Percentiles rank a stretch among this genome's conserved stretches.
phyloP scores from a whole-genome alignment of 2,329 filamentous ascomycete species.

The Microdochium paspali region DNA sequence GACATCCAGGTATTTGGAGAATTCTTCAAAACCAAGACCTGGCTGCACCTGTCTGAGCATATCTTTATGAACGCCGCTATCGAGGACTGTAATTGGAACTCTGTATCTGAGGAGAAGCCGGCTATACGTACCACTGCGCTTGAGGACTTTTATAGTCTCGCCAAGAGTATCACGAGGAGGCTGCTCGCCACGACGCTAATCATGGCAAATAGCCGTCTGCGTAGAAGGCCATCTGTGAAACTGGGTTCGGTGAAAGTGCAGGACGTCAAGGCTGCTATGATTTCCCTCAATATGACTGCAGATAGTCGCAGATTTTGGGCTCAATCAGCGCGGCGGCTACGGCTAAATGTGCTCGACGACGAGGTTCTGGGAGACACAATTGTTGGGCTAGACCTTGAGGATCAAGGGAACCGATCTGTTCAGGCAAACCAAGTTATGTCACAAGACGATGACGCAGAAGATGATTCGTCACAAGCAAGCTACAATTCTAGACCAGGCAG shows the following conservation, averaged over 20 bases:
- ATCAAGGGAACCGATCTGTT: no score
- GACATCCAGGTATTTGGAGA: constrained; percentile 36
- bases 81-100: constrained; percentile 58
- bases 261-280: constrained; percentile 40
- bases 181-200: constrained; percentile 62
- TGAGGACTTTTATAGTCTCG: constrained; percentile 64
- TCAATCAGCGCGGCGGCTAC: constrained; percentile 35
- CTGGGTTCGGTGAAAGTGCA: constrained; percentile 13
- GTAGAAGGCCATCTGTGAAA: constrained; percentile 20
- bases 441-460: no score
- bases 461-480: no score
- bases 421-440: no score
- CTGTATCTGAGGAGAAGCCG: constrained; percentile 50
- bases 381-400: no score
- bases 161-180: constrained; percentile 57
- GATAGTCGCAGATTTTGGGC: constrained; percentile 35
- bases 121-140: constrained; percentile 67
- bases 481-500: background rate
- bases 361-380: background rate
- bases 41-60: constrained; percentile 53
- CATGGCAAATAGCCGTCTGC: constrained; percentile 58
- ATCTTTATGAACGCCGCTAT: constrained; percentile 68
- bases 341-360: constrained; percentile 35
- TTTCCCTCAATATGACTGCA: constrained; percentile 32
- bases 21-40: constrained; percentile 49